phyloP scores from a whole-genome alignment of 768 basidiomycete genomes.

The Leccinum subtestaceum region DNA sequence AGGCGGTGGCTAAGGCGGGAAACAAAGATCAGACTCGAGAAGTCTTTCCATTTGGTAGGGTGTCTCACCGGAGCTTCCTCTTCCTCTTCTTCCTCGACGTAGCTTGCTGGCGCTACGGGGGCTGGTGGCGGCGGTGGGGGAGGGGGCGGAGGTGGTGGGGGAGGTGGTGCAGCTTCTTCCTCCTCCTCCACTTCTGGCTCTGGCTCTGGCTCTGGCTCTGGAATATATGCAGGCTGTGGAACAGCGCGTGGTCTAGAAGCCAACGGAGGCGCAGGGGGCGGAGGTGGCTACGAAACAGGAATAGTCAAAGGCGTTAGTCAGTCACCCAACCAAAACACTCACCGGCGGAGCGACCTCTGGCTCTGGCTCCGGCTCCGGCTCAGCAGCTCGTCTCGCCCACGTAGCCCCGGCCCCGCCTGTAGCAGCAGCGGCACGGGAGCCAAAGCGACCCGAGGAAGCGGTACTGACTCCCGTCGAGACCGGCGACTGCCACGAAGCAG shows the following conservation, averaged over 20 bases:
- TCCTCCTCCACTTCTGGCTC: slow-evolving; percentile 10
- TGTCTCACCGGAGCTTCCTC: slow-evolving; percentile 9
- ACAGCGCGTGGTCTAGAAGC: slow-evolving; percentile 18
- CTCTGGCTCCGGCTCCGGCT: slow-evolving; percentile 25
- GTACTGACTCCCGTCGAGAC: slow-evolving; percentile 32
- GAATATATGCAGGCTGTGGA: slow-evolving; percentile 17
- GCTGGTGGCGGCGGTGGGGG: slow-evolving; percentile 2
- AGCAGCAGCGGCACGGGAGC: slow-evolving; percentile 26
- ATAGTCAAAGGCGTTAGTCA: background rate
- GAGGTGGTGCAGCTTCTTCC: slow-evolving; percentile 13
- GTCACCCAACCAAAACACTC: slow-evolving; percentile 11
- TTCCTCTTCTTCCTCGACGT: slow-evolving; percentile 14
- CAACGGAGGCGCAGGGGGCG: slow-evolving; percentile 26
- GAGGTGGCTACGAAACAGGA: slow-evolving; percentile 22
- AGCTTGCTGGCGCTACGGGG: slow-evolving; percentile 19
- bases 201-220: slow-evolving; percentile 22
- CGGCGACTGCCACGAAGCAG: slow-evolving; percentile 47
- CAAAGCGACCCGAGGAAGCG: slow-evolving; percentile 39
- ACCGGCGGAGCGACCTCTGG: slow-evolving; percentile 33
- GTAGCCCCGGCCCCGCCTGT: slow-evolving; percentile 29
- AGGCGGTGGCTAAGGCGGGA: slow-evolving; percentile 20
- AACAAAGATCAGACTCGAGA: background rate
- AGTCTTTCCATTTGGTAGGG: background rate
- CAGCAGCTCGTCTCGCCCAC: slow-evolving; percentile 16
- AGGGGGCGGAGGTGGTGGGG: slow-evolving; percentile 24